phyloP scores from a whole-genome alignment of 2,329 filamentous ascomycete species.

The Beauveria brongniartii region DNA sequence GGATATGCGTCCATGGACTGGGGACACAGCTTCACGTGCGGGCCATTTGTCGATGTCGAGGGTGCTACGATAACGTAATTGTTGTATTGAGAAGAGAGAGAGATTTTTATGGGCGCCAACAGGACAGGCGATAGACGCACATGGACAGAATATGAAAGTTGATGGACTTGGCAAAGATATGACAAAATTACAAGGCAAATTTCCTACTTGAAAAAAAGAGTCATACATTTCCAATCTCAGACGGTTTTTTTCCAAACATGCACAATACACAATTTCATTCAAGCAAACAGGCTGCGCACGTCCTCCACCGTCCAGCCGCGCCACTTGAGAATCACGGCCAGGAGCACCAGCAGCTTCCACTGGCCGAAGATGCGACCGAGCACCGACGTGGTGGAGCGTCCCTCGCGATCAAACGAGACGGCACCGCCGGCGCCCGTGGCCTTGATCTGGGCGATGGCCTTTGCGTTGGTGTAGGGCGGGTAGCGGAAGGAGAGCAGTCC shows the following conservation, averaged over 20 bases:
- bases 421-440: not conserved
- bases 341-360: slow-evolving; percentile 8
- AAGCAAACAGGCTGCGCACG: not conserved
- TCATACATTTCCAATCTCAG: not conserved
- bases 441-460: slow-evolving; percentile 4
- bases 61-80: not conserved
- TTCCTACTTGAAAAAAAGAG: not conserved
- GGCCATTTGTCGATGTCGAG: not conserved
- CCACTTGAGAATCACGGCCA: not conserved
- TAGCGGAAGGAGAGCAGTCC: slow-evolving; percentile 16
- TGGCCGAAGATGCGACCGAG: not conserved
- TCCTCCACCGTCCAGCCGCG: slow-evolving; percentile 5
- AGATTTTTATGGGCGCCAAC: not conserved
- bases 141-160: not conserved
- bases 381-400: not conserved
- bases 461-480: slow-evolving; percentile 16
- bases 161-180: too few relatives aligned
- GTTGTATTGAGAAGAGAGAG: too few relatives aligned
- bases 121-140: not conserved
- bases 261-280: not conserved
- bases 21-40: slow-evolving; percentile 1
- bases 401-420: slow-evolving; percentile 3
- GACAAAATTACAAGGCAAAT: too few relatives aligned
- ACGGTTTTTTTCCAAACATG: not conserved
- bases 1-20: not conserved